Conservation (phyloP, 202 grass and related monocot species). For the Setaria viridis region DNA sequence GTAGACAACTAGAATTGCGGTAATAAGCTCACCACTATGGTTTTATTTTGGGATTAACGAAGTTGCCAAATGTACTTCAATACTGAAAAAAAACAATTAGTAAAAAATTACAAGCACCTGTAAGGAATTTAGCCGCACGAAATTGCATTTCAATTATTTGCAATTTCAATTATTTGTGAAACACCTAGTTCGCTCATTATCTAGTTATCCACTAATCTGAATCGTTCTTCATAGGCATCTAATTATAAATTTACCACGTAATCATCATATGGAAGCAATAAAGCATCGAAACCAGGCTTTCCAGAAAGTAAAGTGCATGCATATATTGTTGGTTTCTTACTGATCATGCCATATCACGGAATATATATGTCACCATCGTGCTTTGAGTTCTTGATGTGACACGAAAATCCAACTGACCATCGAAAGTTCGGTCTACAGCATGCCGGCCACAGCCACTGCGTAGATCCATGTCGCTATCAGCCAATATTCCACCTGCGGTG, state of each 20-base stretch:
- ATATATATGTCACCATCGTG: neutral
- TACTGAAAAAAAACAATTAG: too few species aligned
- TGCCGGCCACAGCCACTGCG: neutral
- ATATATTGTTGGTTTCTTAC: neutral
- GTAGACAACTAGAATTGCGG: too few species aligned
- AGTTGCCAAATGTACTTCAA: too few species aligned
- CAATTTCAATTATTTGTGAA: too few species aligned
- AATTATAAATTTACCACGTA: neutral
- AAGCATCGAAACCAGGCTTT: neutral
- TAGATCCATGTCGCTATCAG: neutral
- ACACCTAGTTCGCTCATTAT: too few species aligned
- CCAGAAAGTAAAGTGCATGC: neutral
- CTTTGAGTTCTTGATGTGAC: slow-evolving; percentile 11
- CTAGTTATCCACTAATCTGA: neutral
- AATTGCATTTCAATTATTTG: too few species aligned
- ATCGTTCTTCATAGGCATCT: neutral
- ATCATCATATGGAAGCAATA: neutral
- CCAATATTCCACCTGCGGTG: neutral
- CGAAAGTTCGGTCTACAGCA: neutral
- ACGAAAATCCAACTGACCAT: neutral
- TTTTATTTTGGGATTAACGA: too few species aligned
- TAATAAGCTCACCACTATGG: too few species aligned
- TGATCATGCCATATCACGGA: neutral
- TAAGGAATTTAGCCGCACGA: too few species aligned
- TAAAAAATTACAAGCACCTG: too few species aligned